Conservation (phyloP, 768 basidiomycete species). For the Russula griseocarnosa region DNA sequence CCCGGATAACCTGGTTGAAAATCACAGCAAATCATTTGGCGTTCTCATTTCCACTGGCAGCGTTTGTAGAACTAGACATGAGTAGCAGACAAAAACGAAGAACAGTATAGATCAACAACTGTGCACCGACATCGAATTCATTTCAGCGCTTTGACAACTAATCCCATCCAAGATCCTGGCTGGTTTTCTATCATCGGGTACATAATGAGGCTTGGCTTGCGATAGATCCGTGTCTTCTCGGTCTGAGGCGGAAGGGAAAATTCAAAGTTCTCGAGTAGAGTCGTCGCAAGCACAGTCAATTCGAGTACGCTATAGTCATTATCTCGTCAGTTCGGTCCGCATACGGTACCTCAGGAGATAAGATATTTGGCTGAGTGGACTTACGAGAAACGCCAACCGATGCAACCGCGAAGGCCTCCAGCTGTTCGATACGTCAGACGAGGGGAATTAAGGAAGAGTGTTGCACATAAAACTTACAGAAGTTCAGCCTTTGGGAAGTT, state of each 20-base stretch:
- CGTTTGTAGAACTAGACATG: neutral
- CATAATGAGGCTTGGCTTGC: constrained; percentile 23
- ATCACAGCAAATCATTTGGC: neutral
- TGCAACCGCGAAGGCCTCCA: constrained; percentile 24
- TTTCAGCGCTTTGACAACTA: constrained; percentile 23
- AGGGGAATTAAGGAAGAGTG: neutral
- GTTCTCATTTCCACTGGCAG: neutral
- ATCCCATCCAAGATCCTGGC: constrained; percentile 22
- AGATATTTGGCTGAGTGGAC: neutral
- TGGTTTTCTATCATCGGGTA: constrained; percentile 17
- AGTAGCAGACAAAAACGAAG: neutral
- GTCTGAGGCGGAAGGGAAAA: constrained; percentile 21
- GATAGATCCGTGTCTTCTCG: constrained; percentile 22
- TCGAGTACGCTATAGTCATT: constrained; percentile 19
- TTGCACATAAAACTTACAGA: constrained; percentile 18
- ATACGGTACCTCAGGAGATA: neutral
- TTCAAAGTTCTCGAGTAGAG: constrained; percentile 25
- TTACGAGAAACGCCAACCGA: constrained; percentile 26
- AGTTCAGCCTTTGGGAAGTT: constrained; percentile 22
- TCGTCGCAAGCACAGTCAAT: constrained; percentile 13
- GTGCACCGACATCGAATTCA: neutral
- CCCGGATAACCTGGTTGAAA: neutral
- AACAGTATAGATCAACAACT: neutral
- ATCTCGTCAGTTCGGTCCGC: neutral
- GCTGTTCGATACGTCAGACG: constrained; percentile 14